Evolutionary conservation across 2,329 filamentous ascomycete genomes (phyloP), one percentile per base, ranked within the genome.

Genomic region (Dothistroma septosporum): DNA sequence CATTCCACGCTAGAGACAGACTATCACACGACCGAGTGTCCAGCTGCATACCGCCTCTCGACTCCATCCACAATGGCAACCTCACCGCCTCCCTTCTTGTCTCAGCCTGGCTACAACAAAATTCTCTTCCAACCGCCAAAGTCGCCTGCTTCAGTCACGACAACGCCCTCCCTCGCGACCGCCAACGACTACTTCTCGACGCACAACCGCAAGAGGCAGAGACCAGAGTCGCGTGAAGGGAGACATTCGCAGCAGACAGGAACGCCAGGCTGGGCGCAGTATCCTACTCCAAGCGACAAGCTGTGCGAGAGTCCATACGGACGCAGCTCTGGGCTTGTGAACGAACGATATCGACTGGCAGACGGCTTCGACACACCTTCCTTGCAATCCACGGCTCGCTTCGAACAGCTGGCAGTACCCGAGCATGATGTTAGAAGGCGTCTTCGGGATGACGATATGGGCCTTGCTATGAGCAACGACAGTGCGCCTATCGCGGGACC

Each of bases 261-360:
- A 21, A 64, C 69, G 10, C 61, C 60, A 12, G 57, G 56, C 57
- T 69, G 68, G 68, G 33, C 60, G 16, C 66, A 65, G 57, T 67
- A 46, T 60, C 55, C 62, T 11, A 70, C 66, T 22, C 65, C 66
- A 8, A 63, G 62, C 59, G 66, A 70, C 55, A 56, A 48, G n/a
- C 55, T 64, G 21, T 68, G 66, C 55, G 60, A 57, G 16, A 65
- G 67, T 53, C 62, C 47, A 32, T 59, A 48, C 24, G 55, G 72
- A 55, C 64, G 78, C 69, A 58, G 61, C 58, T 80, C 79, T 31
- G 77, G 77, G 2, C 75, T 82, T 54, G 80, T 82, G 14, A 81
- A 83, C 69, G 80, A 82, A 53, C 75, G 74, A 64, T 83, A 84
- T 70, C 72, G 73, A 21, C 72, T 83, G 4, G 80, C 79, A 37